Conservation (phyloP, 2,329 filamentous ascomycete species). For the Penicillium polonicum region DNA sequence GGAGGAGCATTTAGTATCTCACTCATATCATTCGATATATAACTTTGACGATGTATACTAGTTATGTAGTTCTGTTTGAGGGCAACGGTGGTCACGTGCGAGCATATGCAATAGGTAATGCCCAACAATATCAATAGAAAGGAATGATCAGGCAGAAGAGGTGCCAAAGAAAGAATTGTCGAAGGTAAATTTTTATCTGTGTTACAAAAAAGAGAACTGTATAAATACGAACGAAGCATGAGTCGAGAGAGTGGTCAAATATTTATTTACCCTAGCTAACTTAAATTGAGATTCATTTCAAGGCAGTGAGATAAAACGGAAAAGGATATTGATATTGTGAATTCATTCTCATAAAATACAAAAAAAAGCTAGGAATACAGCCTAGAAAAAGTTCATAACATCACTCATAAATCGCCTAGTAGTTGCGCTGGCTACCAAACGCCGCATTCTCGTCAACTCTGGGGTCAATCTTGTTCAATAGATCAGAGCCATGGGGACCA, state of each 20-base stretch:
- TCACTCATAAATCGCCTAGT: constrained; percentile 6
- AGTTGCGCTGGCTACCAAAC: constrained; percentile 13
- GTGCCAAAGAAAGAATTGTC: background rate
- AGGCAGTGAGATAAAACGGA: background rate
- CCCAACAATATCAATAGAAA: background rate
- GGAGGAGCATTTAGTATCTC: background rate
- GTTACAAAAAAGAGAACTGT: background rate
- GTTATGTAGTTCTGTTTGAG: background rate
- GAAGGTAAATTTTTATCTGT: background rate
- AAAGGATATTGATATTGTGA: background rate
- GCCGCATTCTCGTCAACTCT: constrained; percentile 13
- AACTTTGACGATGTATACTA: background rate
- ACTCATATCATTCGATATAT: background rate
- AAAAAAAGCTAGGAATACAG: background rate
- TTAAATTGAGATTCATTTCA: background rate
- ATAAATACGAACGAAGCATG: background rate
- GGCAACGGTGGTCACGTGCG: background rate
- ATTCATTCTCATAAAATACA: background rate
- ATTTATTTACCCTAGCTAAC: background rate
- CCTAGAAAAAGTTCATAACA: background rate
- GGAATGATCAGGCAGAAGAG: background rate
- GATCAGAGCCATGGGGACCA: constrained; percentile 47
- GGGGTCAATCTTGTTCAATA: constrained; percentile 45
- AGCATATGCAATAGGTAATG: background rate
- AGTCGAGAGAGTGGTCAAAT: too few relatives aligned